Conservation (phyloP, 805 yeast species). For the Vanderwaltozyma tropicalis region DNA sequence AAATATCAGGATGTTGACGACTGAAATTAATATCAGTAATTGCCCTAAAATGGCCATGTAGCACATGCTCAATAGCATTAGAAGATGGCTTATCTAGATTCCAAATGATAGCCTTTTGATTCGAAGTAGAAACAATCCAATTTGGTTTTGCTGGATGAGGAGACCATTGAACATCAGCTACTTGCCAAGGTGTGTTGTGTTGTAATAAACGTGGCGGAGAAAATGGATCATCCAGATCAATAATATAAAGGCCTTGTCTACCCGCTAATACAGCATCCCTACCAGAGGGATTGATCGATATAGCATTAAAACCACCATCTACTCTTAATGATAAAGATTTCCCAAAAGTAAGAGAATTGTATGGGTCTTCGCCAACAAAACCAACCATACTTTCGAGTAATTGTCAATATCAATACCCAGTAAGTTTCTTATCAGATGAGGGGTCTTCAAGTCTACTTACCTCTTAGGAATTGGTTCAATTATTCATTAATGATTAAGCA, state of each 20-base stretch:
- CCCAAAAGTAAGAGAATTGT: conserved; percentile 55
- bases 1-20: conserved; percentile 69
- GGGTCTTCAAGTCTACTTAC: too few relatives aligned
- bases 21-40: conserved; percentile 94
- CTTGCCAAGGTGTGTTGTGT: conserved; percentile 94
- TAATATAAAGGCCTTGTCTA: conserved; percentile 70
- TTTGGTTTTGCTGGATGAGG: conserved; percentile 77
- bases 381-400: background rate
- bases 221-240: conserved; percentile 94
- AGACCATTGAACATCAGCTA: conserved; percentile 97
- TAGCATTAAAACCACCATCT: conserved; percentile 86
- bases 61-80: conserved; percentile 72
- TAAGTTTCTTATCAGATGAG: too few relatives aligned
- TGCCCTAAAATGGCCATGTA: conserved; percentile 87
- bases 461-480: too few relatives aligned
- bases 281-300: conserved; percentile 81
- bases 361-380: conserved; percentile 22
- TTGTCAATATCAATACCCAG: too few relatives aligned
- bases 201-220: conserved; percentile 90
- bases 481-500: too few relatives aligned
- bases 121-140: conserved; percentile 90
- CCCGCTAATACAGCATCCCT: conserved; percentile 86
- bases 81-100: conserved; percentile 61
- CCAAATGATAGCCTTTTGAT: conserved; percentile 94
- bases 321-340: conserved; percentile 74